Evolutionary conservation across 768 basidiomycete species (phyloP).

Genomic region (Daedalea quercina): DNA sequence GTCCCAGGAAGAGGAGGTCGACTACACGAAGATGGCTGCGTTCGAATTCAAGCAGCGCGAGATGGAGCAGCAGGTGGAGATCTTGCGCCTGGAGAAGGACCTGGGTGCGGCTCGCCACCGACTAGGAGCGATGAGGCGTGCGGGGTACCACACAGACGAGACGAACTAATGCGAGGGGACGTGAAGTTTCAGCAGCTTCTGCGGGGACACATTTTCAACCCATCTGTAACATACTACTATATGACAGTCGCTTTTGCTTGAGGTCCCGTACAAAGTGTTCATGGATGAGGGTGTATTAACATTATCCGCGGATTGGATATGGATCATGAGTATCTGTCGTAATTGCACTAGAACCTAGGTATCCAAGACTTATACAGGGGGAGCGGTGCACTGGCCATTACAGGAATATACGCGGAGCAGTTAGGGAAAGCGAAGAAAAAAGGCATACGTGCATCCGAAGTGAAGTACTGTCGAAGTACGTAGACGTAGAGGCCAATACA

Average conservation of each 20-base stretch:
- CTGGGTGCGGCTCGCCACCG: slow-evolving; percentile 80
- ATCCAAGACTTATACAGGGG: background rate
- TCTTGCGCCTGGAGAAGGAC: slow-evolving; percentile 93
- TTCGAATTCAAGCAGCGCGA: slow-evolving; percentile 96
- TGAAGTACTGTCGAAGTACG: background rate
- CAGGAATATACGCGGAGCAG: background rate
- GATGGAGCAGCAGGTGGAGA: slow-evolving; percentile 99
- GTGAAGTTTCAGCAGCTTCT: too few species aligned
- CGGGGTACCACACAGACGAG: slow-evolving; percentile 86
- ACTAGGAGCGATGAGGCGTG: slow-evolving; percentile 79
- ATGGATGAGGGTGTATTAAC: too few species aligned
- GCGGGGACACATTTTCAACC: background rate
- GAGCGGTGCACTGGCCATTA: background rate
- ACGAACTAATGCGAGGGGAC: slow-evolving; percentile 15
- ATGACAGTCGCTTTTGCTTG: background rate
- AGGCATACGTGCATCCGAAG: background rate
- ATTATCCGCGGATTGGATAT: too few species aligned
- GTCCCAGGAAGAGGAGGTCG: slow-evolving; percentile 67
- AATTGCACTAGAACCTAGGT: background rate
- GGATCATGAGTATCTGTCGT: background rate
- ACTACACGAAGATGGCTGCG: slow-evolving; percentile 87
- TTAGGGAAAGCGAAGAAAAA: background rate
- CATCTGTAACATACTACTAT: slow-evolving; percentile 1
- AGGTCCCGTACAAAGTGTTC: too few species aligned
- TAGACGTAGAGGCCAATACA: background rate